phyloP scores from a whole-genome alignment of 1,139 yeast genomes.

The Yamadazyma triangularis region DNA sequence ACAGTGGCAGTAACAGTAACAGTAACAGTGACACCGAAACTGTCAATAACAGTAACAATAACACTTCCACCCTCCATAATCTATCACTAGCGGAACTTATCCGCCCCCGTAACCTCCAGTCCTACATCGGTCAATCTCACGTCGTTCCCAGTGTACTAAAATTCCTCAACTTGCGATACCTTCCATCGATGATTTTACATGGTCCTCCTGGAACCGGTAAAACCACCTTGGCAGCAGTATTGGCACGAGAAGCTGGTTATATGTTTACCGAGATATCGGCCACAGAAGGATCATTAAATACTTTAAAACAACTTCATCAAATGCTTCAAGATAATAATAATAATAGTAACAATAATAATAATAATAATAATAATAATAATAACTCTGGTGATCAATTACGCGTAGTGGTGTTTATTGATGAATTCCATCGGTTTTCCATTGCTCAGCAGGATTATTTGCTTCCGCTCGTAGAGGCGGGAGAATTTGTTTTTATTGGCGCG shows the following conservation, averaged over 20 bases:
- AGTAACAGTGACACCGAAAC: no score
- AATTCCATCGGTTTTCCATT: constrained; percentile 37
- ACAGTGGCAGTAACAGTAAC: no score
- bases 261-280: constrained; percentile 40
- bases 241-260: constrained; percentile 31
- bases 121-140: no score
- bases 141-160: no score
- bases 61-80: no score
- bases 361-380: no score
- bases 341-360: background rate
- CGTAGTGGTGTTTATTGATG: constrained; percentile 43
- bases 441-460: constrained; percentile 41
- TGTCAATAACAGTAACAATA: no score
- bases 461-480: constrained; percentile 37
- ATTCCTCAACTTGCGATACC: constrained; percentile 31
- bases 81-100: constrained; percentile 10
- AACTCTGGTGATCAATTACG: constrained; percentile 15
- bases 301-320: constrained; percentile 23
- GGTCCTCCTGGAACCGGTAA: constrained; percentile 50
- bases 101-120: no score
- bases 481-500: constrained; percentile 43
- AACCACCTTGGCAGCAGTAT: constrained; percentile 37
- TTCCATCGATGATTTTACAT: constrained; percentile 40
- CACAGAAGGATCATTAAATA: constrained; percentile 30
- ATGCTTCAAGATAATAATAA: constrained; percentile 21